phyloP scores from a whole-genome alignment of 257 asterid genomes.

The Nicotiana attenuata region DNA sequence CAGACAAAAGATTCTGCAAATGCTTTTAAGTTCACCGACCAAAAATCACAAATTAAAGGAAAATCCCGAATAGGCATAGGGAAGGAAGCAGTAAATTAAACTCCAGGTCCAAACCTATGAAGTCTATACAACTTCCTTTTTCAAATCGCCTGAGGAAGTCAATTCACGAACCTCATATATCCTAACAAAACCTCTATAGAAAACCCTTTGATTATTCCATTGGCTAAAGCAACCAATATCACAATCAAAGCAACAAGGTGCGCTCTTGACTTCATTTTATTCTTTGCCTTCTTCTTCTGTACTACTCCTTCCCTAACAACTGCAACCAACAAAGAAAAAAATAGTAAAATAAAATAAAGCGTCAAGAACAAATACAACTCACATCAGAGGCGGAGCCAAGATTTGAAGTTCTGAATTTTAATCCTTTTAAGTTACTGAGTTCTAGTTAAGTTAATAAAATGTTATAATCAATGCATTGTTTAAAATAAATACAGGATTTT shows the following conservation, averaged over 20 bases:
- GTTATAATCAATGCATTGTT: too few relatives aligned
- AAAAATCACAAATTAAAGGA: background rate
- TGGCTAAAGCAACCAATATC: background rate
- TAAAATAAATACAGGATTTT: too few relatives aligned
- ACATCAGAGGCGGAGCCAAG: too few relatives aligned
- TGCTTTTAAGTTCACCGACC: background rate
- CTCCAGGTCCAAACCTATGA: background rate
- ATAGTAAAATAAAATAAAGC: too few relatives aligned
- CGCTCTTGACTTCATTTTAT: constrained; percentile 16
- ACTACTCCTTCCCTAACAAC: background rate
- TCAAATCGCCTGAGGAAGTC: background rate
- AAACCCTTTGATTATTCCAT: background rate
- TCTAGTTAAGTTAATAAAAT: too few relatives aligned
- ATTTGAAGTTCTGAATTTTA: too few relatives aligned
- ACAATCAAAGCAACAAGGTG: background rate
- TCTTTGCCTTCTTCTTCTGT: background rate
- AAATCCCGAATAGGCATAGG: background rate
- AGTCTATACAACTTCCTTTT: background rate
- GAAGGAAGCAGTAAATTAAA: background rate
- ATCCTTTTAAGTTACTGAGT: too few relatives aligned
- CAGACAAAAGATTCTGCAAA: background rate
- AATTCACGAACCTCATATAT: constrained; percentile 12
- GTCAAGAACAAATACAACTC: background rate
- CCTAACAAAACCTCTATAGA: background rate
- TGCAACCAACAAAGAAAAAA: background rate